Evolutionary conservation across 176 grass and related monocot genomes (phyloP).

Genomic region (Aegilops umbellulata): DNA sequence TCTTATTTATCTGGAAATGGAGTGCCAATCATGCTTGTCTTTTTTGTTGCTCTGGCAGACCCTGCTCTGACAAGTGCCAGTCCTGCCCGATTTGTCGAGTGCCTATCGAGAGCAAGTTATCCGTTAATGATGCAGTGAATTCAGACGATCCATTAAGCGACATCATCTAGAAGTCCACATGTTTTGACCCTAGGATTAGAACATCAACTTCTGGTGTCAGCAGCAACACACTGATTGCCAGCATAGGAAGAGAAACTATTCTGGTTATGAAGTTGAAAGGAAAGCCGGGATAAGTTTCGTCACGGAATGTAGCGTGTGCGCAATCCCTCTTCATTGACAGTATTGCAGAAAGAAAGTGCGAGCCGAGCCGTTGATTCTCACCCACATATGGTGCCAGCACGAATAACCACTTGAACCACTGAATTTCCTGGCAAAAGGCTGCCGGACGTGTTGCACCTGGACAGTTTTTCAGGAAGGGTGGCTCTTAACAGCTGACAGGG

Average conservation of each 20-base stretch:
- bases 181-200: not conserved
- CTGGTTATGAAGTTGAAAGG: not conserved
- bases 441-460: not conserved
- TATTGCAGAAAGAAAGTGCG: not conserved
- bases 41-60: slow-evolving; percentile 32
- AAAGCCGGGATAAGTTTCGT: not conserved
- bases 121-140: slow-evolving; percentile 27
- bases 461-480: not conserved
- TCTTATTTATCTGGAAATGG: not conserved
- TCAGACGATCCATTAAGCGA: slow-evolving; percentile 12
- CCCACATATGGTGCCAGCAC: not conserved
- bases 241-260: not conserved
- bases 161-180: slow-evolving; percentile 32
- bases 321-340: not conserved
- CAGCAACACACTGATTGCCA: not conserved
- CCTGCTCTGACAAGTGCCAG: slow-evolving; percentile 46
- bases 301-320: not conserved
- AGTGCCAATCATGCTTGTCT: not conserved
- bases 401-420: not conserved
- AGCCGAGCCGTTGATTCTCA: not conserved
- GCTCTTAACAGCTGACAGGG: not conserved
- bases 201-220: not conserved
- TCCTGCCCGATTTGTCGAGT: slow-evolving; percentile 63
- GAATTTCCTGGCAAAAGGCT: not conserved
- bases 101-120: slow-evolving; percentile 37